Evolutionary conservation across 78 protist species (phyloP).

Genomic region (Dictyostelium capitatum): DNA sequence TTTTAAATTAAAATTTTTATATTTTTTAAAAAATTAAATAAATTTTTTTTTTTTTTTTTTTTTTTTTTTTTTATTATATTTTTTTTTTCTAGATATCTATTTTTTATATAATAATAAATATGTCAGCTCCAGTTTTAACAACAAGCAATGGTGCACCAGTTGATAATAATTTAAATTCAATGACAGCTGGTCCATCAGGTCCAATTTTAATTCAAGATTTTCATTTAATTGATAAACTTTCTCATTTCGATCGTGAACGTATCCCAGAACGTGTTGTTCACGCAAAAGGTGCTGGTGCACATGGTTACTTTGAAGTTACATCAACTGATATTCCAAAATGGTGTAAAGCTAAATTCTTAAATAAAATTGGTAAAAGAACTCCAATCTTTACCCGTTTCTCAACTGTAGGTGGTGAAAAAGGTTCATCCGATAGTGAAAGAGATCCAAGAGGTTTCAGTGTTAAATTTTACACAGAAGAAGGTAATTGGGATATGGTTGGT

Average conservation of each 20-base stretch:
- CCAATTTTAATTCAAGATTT: slow-evolving; percentile 89
- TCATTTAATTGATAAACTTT: slow-evolving; percentile 76
- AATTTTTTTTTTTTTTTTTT: too few relatives aligned
- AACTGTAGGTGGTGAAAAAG: slow-evolving; percentile 90
- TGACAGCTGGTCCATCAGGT: slow-evolving; percentile 86
- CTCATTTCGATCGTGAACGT: slow-evolving; percentile 89
- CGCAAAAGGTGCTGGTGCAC: slow-evolving; percentile 90
- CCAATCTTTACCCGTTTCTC: slow-evolving; percentile 91
- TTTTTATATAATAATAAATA: too few relatives aligned
- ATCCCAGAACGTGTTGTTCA: slow-evolving; percentile 93
- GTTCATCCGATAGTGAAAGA: slow-evolving; percentile 91
- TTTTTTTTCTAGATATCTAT: too few relatives aligned
- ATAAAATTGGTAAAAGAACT: slow-evolving; percentile 78
- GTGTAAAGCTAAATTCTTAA: slow-evolving; percentile 80
- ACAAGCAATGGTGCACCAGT: slow-evolving; percentile 79
- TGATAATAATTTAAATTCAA: slow-evolving; percentile 74
- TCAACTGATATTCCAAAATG: slow-evolving; percentile 64
- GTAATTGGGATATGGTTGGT: slow-evolving; percentile 93
- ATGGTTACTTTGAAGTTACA: slow-evolving; percentile 87
- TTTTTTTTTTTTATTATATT: background rate
- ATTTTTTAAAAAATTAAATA: too few relatives aligned
- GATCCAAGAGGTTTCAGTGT: slow-evolving; percentile 94
- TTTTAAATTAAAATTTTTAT: too few relatives aligned
- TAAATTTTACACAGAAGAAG: slow-evolving; percentile 93
- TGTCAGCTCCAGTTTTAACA: slow-evolving; percentile 60